Conservation (phyloP, 1,284 basidiomycete genomes). For the Bjerkandera adusta region DNA sequence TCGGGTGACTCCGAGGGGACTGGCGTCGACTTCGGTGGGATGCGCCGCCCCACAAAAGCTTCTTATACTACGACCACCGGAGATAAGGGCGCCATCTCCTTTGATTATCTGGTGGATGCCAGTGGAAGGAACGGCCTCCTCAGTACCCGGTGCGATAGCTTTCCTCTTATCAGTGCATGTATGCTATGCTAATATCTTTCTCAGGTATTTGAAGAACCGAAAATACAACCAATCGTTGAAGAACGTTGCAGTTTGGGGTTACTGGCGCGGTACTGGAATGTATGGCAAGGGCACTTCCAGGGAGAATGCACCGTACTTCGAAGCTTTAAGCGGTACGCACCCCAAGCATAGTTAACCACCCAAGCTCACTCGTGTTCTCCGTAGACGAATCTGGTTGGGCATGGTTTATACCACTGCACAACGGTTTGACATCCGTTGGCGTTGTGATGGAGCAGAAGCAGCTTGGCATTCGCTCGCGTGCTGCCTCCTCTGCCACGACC, state of each 20-base stretch:
- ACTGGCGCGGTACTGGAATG: conserved; percentile 55
- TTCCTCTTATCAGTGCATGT: not conserved
- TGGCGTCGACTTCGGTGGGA: conserved; percentile 8
- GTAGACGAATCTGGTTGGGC: conserved; percentile 77
- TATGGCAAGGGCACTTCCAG: conserved; percentile 56
- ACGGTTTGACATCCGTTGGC: conserved; percentile 67
- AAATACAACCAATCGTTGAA: conserved; percentile 65
- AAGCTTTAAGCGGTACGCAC: conserved; percentile 60
- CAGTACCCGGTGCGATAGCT: conserved; percentile 39
- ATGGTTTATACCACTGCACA: conserved; percentile 77
- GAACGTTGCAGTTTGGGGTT: conserved; percentile 78
- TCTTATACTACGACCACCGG: conserved; percentile 27
- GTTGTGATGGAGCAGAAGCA: conserved; percentile 65
- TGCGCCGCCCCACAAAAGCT: conserved; percentile 27
- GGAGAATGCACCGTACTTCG: conserved; percentile 60
- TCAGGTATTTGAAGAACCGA: conserved; percentile 62
- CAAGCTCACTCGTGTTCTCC: not conserved
- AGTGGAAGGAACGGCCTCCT: conserved; percentile 66
- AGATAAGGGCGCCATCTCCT: conserved; percentile 41
- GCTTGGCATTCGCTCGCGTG: conserved; percentile 29
- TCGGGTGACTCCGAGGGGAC: not conserved
- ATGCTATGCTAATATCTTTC: not conserved
- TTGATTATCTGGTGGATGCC: conserved; percentile 69
- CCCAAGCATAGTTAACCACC: not conserved
- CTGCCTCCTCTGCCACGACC: conserved; percentile 25